These are phyloP conservation scores for Plasmodium vinckei DNA, from an alignment of 169 alveolate genomes.

Conservation along the genomic window DNA sequence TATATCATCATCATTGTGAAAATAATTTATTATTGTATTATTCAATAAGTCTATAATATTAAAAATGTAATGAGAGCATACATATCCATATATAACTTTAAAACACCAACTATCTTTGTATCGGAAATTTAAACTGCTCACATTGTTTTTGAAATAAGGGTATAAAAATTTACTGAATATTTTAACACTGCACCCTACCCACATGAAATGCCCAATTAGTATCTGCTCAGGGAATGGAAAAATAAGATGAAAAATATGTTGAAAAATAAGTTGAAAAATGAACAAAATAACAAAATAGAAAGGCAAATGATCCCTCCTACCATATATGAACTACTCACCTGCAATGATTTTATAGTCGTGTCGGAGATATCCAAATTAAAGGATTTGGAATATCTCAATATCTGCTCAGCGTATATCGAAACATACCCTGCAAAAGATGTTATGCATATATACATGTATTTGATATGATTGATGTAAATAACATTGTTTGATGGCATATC, in stretches of 20 bases:
- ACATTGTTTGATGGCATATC: too few species aligned
- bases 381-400: conserved; percentile 11
- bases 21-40: conserved; percentile 43
- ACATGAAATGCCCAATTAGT: conserved; percentile 54
- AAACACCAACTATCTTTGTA: conserved; percentile 42
- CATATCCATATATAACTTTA: conserved; percentile 51
- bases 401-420: conserved; percentile 46
- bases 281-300: not conserved
- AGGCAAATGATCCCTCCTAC: not conserved
- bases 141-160: conserved; percentile 49
- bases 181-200: conserved; percentile 67
- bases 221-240: conserved; percentile 15
- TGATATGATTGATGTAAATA: not conserved
- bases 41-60: conserved; percentile 40
- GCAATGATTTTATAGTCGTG: conserved; percentile 50
- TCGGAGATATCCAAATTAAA: conserved; percentile 3
- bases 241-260: too few species aligned
- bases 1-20: conserved; percentile 16
- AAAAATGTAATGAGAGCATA: conserved; percentile 53
- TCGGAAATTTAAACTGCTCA: conserved; percentile 62
- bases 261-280: not conserved
- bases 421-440: conserved; percentile 45
- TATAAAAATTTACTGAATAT: conserved; percentile 15
- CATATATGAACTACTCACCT: too few species aligned
- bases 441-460: not conserved